Conservation (phyloP, 768 basidiomycete species). For the Macrolepiota albuminosa region DNA sequence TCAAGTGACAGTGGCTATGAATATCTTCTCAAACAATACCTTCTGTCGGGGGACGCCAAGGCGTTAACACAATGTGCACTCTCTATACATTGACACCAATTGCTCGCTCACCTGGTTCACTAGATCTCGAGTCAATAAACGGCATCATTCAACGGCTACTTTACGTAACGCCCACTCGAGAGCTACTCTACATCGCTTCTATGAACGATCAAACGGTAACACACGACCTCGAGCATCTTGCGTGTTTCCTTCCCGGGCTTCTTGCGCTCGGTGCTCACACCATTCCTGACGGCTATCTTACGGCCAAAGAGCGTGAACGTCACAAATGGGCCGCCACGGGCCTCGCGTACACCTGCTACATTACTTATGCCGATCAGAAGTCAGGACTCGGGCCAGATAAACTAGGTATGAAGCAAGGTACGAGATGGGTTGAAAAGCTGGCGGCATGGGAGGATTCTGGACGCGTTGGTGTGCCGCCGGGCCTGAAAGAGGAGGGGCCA, state of each 20-base stretch:
- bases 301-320: conserved; percentile 31
- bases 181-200: conserved; percentile 64
- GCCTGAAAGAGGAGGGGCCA: conserved; percentile 30
- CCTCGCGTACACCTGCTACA: conserved; percentile 62
- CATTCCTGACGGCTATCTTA: conserved; percentile 28
- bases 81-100: not conserved
- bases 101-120: not conserved
- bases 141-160: conserved; percentile 55
- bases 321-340: conserved; percentile 73
- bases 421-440: conserved; percentile 44
- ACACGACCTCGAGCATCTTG: conserved; percentile 58
- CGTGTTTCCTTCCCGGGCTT: conserved; percentile 66
- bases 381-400: conserved; percentile 65
- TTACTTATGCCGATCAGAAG: conserved; percentile 61
- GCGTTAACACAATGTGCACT: conserved; percentile 46
- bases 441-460: conserved; percentile 41
- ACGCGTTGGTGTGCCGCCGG: conserved; percentile 37
- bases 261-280: conserved; percentile 58
- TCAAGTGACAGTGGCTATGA: conserved; percentile 63
- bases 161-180: conserved; percentile 50
- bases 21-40: conserved; percentile 63
- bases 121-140: conserved; percentile 47
- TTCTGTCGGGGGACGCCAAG: conserved; percentile 45
- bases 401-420: conserved; percentile 33
- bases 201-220: conserved; percentile 26